Conservation (phyloP, 176 grass and related monocot species). For the Juncus inflexus region DNA sequence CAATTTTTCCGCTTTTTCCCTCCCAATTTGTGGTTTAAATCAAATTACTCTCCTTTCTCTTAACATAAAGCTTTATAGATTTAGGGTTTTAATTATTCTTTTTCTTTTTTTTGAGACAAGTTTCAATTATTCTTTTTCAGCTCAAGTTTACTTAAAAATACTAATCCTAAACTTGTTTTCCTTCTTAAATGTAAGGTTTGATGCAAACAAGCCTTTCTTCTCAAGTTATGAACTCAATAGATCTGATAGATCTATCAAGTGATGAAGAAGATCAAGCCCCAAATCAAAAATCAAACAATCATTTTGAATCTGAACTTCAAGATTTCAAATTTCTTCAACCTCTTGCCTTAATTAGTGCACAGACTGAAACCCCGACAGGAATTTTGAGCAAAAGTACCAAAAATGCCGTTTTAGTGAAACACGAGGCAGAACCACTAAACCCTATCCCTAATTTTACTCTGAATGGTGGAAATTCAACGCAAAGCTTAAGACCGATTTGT, state of each 20-base stretch:
- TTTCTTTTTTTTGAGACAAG: no score
- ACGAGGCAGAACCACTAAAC: constrained; percentile 31
- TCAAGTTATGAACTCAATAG: constrained; percentile 23
- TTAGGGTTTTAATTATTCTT: no score
- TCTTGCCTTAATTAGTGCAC: constrained; percentile 36
- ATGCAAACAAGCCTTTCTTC: constrained; percentile 3
- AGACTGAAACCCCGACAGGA: constrained; percentile 35
- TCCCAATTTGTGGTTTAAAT: no score
- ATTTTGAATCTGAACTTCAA: background rate
- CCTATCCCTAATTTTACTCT: constrained; percentile 28
- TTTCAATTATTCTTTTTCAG: no score
- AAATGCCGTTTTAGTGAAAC: constrained; percentile 45
- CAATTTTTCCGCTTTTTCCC: no score
- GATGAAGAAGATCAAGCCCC: constrained; percentile 37
- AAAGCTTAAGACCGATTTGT: constrained; percentile 35
- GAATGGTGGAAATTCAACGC: constrained; percentile 16
- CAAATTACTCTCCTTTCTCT: no score
- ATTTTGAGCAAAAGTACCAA: constrained; percentile 28
- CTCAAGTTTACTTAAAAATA: background rate
- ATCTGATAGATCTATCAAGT: constrained; percentile 73
- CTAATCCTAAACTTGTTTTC: constrained; percentile 12
- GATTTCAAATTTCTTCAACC: constrained; percentile 29
- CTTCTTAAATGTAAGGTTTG: constrained; percentile 5
- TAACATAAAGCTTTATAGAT: no score
- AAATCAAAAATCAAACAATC: constrained; percentile 5